Evolutionary conservation across 2,329 filamentous ascomycete genomes (phyloP), one percentile per base, ranked within the genome.

Genomic region (Neurospora sp.): DNA sequence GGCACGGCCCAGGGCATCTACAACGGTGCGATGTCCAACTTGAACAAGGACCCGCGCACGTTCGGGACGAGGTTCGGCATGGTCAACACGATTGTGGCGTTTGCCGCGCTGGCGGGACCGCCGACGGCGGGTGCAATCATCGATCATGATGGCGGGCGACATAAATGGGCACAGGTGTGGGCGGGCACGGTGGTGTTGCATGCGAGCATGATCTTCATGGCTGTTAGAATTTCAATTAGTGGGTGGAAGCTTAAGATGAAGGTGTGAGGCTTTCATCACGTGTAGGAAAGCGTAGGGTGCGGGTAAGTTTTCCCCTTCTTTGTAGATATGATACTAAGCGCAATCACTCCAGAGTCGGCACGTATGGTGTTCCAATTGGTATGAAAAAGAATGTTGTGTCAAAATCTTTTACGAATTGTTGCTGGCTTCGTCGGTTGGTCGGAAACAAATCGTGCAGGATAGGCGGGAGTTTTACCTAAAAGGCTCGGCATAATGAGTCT

Each of bases 41-140:
- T 84, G 71, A 83, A 80, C 4, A 76, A 75, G 28, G 80, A 84
- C 72, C 81, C 81, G 28, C 74, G 77, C 28, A 82, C 82, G 76
- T 82, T 83, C 80, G 82, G 82, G 10, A 81, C 79, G 4, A 73
- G 82, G 4, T 82, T 83, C 71, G 82, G 83, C 68, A 84, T 84
- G 82, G 78, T 84, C 23, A 81, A 80, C 66, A 81, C 80, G 0
- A 72, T 83, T 23, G 76, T 78, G 6, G 79, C 79, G 0, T 81
- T 84, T 70, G 82, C 82, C 1, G 79, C 80, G 8, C 75, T 85
- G 19, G 81, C 82, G 3, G 83, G 83, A 0, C 81, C 82, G 23
- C 82, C 82, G 3, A 81, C 79, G 2, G 81, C 81, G 0, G 82
- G 82, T 4, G 81, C 81, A 15, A 83, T 84, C 71, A 82, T 84